phyloP scores from a whole-genome alignment of 2,329 filamentous ascomycete species.

The Fusarium sp. region DNA sequence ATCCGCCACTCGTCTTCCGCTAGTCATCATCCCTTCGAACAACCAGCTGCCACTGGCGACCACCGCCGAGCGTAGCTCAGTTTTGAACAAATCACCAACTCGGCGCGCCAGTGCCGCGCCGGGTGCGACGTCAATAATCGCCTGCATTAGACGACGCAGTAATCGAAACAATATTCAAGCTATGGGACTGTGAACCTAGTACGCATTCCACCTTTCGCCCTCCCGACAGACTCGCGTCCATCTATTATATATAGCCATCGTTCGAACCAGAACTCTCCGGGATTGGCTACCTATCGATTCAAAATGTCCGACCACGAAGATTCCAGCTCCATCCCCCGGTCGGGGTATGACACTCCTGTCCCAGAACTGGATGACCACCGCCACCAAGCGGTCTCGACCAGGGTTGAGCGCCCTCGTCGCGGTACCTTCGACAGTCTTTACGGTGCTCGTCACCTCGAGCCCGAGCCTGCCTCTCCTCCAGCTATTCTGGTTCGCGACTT shows the following conservation, averaged over 20 bases:
- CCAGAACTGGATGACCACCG: conserved; percentile 91
- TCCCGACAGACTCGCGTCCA: conserved; percentile 24
- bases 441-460: conserved; percentile 61
- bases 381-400: conserved; percentile 70
- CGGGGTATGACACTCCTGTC: conserved; percentile 78
- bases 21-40: conserved; percentile 17
- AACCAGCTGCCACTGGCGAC: conserved; percentile 37
- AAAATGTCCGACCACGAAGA: conserved; percentile 77
- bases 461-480: conserved; percentile 52
- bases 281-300: conserved; percentile 27
- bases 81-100: conserved; percentile 50
- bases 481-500: conserved; percentile 78
- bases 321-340: conserved; percentile 65
- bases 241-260: conserved; percentile 15
- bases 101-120: conserved; percentile 55
- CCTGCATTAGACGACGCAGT: conserved; percentile 29
- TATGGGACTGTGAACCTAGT: conserved; percentile 51
- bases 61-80: conserved; percentile 39
- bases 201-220: conserved; percentile 35
- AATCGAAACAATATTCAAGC: conserved; percentile 36
- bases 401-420: conserved; percentile 70
- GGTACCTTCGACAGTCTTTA: conserved; percentile 81
- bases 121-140: conserved; percentile 48
- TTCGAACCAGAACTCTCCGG: conserved; percentile 10
- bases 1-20: conserved; percentile 9